Evolutionary conservation across 1,284 basidiomycete species (phyloP), one percentile per base, ranked within the genome.

Genomic region (Ustilago vetiveriae): DNA sequence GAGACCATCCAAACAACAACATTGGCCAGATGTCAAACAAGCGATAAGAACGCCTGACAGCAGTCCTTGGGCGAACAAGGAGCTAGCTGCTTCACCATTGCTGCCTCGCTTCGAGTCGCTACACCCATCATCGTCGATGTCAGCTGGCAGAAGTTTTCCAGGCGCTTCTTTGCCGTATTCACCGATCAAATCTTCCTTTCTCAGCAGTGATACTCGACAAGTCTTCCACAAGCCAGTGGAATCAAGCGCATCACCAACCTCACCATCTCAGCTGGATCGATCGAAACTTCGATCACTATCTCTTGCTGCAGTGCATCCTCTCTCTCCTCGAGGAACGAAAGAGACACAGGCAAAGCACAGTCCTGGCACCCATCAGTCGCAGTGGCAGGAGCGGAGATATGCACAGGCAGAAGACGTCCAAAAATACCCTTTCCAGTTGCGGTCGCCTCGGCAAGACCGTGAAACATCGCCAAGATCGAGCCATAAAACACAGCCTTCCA

Each of bases 71-170:
- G 30, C 9, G 16, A 46, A 52, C 6, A 24, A 48, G 23, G 48
- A 56, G 22, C 42, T 52, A 0, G 47, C 50, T 32, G 44, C 50
- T 46, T 55, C 58, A 0, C 37, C 54, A 2, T 42, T 42, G 10
- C 51, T 42, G 0, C n/a, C 46, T 3, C 41, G 24, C 13, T 26
- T 19, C 8, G 36, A 37, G 21, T 45, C 6, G 21, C 5, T 35
- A 3, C 27, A 22, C 3, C 24, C 27, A 4, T 40, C 42, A 2
- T 3, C 30, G 11, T 22, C 5, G 7, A 48, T 63, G 60, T 8
- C 46, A 14, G 35, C 48, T 9, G 56, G 60, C n/a, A 38, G 40
- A 19, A 63, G 60, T 43, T 56, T 23, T 33, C 49, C 60, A 9
- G 47, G 48, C 2, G n/a, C 26, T 6, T 7, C 48, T n/a, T 22